Evolutionary conservation across 371 early-diverging fungal genomes (phyloP).

Genomic region (Apophysomyces ossiformis): DNA sequence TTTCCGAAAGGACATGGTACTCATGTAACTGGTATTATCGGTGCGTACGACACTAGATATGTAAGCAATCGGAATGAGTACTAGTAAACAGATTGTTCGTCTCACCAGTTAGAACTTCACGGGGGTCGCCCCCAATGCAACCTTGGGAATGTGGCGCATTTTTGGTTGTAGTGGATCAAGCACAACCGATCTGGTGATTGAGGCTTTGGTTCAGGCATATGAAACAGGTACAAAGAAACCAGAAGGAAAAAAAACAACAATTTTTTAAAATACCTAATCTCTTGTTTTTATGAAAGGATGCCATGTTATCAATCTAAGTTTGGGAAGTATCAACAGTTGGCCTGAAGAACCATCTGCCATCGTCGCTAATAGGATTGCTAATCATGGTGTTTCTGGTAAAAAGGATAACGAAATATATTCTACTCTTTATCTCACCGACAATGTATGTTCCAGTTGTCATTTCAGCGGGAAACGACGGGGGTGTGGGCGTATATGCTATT

Average conservation of each 20-base stretch:
- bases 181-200: constrained; percentile 66
- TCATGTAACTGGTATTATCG: constrained; percentile 71
- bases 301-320: constrained; percentile 73
- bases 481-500: constrained; percentile 54
- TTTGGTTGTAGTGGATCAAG: constrained; percentile 73
- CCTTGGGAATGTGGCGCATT: constrained; percentile 64
- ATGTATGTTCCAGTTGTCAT: constrained; percentile 46
- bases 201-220: constrained; percentile 68
- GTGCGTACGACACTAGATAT: constrained; percentile 48
- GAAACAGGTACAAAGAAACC: constrained; percentile 53
- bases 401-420: background rate
- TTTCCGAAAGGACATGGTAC: constrained; percentile 54
- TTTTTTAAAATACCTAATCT: background rate
- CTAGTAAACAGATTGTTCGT: background rate
- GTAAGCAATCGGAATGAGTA: constrained; percentile 19
- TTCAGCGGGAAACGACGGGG: constrained; percentile 71
- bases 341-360: constrained; percentile 56
- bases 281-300: constrained; percentile 30
- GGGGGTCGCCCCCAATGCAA: constrained; percentile 73
- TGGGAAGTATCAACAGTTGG: constrained; percentile 72
- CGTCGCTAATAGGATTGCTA: constrained; percentile 54
- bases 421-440: background rate
- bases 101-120: constrained; percentile 38
- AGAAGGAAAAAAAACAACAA: background rate
- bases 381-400: constrained; percentile 38